Base-by-base conservation (phyloP, 2,329 filamentous ascomycete species). In the Verticillium dahliae region DNA sequence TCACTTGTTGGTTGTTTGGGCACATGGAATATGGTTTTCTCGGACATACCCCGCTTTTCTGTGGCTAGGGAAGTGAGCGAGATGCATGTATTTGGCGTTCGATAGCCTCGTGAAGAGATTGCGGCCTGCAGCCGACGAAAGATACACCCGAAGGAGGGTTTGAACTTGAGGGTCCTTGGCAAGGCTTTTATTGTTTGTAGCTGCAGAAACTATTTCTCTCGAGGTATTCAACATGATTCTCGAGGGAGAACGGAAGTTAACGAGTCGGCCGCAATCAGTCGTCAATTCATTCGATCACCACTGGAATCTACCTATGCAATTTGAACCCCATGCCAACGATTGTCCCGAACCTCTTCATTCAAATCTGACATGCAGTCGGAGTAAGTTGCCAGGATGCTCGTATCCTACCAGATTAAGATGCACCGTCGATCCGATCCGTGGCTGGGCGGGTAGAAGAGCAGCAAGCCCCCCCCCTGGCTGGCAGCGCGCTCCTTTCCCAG, bases 31-130 rank as follows among this genome's bases (percentile, higher is more conserved):
- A n/a, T 52, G 45, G 45, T 52, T 52, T 52, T 52, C 6, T 33
- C 37, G 39, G 57, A 59, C 57, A 59, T 37, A 52, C 41, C 58
- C 58, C 58, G 27, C 41, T 52, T 54, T 35, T 54, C n/a, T 11
- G n/a, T 52, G 22, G 45, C 45, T 52, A 7, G 7, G 22, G 45
- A 18, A 52, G 45, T 22, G 18, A 52, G 45, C 18, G 22, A 52
- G 45, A 27, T 52, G 45, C 45, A 52, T 52, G 45, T 22, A 27
- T 18, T n/a, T 52, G 45, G 45, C 45, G 45, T 27, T 52, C 22
- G 45, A 52, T 52, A 22, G 45, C 45, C 45, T 27, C 11, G 15
- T 10, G 18, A 13, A 27, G 45, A 52, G 45, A 52, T 52, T 52
- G 45, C 39, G 39, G 18, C 27, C 35, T 52, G 9, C 3, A 22